Percentiles rank a stretch among this genome's conserved stretches.
Conservation (phyloP, 2,329 filamentous ascomycete genomes). For the Neonectria faginata region DNA sequence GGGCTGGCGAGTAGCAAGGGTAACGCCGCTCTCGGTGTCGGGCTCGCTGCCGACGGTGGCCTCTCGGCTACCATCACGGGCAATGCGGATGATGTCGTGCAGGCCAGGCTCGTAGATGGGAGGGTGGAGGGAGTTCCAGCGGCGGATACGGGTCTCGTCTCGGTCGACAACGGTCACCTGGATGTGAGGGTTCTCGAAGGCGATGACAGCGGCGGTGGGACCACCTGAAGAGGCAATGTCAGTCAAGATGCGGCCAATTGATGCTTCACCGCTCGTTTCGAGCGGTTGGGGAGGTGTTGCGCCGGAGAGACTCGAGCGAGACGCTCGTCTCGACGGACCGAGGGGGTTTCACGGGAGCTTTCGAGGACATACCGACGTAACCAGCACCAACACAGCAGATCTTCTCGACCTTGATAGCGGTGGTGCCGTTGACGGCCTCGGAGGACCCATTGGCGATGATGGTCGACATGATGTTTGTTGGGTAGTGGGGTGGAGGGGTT, state of each 20-base stretch:
- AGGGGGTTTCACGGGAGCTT: not conserved
- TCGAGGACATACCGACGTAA: slow-evolving; percentile 73
- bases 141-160: slow-evolving; percentile 72
- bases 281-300: not conserved
- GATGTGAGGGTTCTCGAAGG: slow-evolving; percentile 77
- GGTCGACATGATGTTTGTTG: slow-evolving; percentile 39
- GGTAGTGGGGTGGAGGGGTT: slow-evolving; percentile 29
- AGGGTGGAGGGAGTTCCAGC: slow-evolving; percentile 79
- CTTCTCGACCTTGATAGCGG: slow-evolving; percentile 60
- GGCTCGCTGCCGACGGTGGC: slow-evolving; percentile 56
- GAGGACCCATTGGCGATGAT: slow-evolving; percentile 50
- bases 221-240: slow-evolving; percentile 63
- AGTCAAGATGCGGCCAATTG: slow-evolving; percentile 33
- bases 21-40: slow-evolving; percentile 47
- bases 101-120: slow-evolving; percentile 83
- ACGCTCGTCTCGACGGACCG: not conserved
- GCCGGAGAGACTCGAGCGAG: not conserved
- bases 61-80: slow-evolving; percentile 67
- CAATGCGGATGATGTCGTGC: slow-evolving; percentile 73
- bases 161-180: slow-evolving; percentile 81
- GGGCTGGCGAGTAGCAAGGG: slow-evolving; percentile 60
- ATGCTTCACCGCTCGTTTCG: slow-evolving; percentile 22
- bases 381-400: slow-evolving; percentile 82
- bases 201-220: slow-evolving; percentile 80
- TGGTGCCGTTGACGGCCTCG: slow-evolving; percentile 46